phyloP scores from a whole-genome alignment of 2,329 filamentous ascomycete species.

The Fusarium veterinarium region DNA sequence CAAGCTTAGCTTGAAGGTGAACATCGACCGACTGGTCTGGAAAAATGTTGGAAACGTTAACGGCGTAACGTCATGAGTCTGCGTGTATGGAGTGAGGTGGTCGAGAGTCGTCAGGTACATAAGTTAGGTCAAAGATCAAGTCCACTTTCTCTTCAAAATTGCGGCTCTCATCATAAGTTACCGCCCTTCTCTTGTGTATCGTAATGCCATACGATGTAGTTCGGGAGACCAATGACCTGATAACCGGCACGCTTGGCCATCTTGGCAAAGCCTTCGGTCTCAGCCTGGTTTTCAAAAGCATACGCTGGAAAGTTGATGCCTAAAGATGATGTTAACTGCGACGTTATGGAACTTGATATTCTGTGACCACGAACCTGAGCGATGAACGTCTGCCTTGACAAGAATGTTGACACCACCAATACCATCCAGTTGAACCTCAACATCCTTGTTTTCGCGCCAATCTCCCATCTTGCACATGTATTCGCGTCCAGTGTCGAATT shows the following conservation, averaged over 20 bases:
- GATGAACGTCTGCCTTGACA: conserved; percentile 97
- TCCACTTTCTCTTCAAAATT: conserved; percentile 1
- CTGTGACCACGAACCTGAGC: conserved; percentile 74
- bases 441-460: conserved; percentile 90
- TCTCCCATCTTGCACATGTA: conserved; percentile 94
- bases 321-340: conserved; percentile 52
- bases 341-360: background rate
- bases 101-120: background rate
- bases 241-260: conserved; percentile 98
- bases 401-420: conserved; percentile 98
- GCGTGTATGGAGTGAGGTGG: conserved; percentile 15
- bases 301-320: conserved; percentile 98
- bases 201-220: conserved; percentile 99
- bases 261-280: conserved; percentile 98
- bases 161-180: conserved; percentile 66
- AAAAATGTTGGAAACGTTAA: conserved; percentile 36
- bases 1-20: conserved; percentile 9
- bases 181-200: conserved; percentile 95
- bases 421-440: conserved; percentile 91
- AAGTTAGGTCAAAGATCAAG: conserved; percentile 3
- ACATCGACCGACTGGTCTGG: background rate
- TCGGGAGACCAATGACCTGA: conserved; percentile 89
- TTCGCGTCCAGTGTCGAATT: conserved; percentile 89
- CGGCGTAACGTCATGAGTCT: conserved; percentile 35
- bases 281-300: conserved; percentile 97